Base-by-base conservation (phyloP, 2,329 filamentous ascomycete genomes). In the Fusarium heterosporum region DNA sequence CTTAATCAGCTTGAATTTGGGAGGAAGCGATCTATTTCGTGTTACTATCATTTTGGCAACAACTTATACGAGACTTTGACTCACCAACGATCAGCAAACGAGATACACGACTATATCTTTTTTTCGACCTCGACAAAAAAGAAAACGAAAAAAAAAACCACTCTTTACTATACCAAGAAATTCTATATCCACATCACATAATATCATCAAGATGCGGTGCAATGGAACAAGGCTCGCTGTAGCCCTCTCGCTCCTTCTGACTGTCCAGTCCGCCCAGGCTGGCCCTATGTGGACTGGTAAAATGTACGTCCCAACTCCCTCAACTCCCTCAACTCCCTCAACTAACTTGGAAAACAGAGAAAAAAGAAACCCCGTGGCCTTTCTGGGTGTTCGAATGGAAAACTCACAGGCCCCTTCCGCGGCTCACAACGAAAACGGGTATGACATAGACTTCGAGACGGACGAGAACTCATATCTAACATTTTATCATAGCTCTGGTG, bases 251-350 rank as follows among this genome's bases (percentile, higher is more conserved):
- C 39, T 76, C 54, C 67, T 78, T 58, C 58, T 75, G 51, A 55
- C 68, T 69, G 64, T 69, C 19, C 72, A 74, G 62, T 73, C 63
- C 55, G 69, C 69, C 25, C 69, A 76, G 75, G 77, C 77, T 67
- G 78, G 77, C 68, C 79, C 75, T 74, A 71, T 70, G 52, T 73
- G 76, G 75, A 73, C 71, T 66, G 68, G 68, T 66, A 74, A 66
- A 66, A 59, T 74, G 77, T 78, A 64, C 51, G 75, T 68, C 11
- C n/a, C 10, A 55, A 38, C 50, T 16, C 6, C 22, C 13, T 47
- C 9, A 9, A 8, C 11, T 22, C 36, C 7, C 12, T 14, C 5
- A 38, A 34, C 12, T 7, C 17, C 8, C 29, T 22, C 16, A 12
- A 49, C 66, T 70, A 45, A 74, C 40, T 25, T 13, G 16, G 28